phyloP scores from a whole-genome alignment of 2,329 filamentous ascomycete genomes.

The Rhexocercosporidium sp. region DNA sequence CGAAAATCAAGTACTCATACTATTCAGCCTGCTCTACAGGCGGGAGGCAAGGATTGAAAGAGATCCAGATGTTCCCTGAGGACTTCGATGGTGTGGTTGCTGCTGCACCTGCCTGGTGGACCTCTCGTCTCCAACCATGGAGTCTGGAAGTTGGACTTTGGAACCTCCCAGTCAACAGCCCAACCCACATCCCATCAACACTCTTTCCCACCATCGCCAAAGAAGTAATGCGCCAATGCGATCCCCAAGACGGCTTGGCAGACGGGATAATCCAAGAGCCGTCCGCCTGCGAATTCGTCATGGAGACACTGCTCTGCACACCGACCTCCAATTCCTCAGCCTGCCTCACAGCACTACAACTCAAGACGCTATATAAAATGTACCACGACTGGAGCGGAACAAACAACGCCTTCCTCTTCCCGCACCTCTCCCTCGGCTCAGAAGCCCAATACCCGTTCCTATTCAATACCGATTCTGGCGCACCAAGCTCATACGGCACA shows the following conservation, averaged over 20 bases:
- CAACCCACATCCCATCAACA: constrained; percentile 36
- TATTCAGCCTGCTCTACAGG: constrained; percentile 55
- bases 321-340: constrained; percentile 17
- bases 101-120: constrained; percentile 43
- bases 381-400: constrained; percentile 42
- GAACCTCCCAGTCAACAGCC: constrained; percentile 13
- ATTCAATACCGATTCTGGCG: constrained; percentile 17
- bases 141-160: constrained; percentile 19
- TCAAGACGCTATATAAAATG: constrained; percentile 49
- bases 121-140: constrained; percentile 7
- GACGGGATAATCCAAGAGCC: constrained; percentile 52
- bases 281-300: constrained; percentile 11
- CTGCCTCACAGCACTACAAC: constrained; percentile 52
- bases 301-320: constrained; percentile 32
- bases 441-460: constrained; percentile 20
- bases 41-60: constrained; percentile 52
- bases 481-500: constrained; percentile 15
- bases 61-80: constrained; percentile 50
- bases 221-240: constrained; percentile 53
- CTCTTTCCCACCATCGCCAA: constrained; percentile 43
- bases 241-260: constrained; percentile 51
- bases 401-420: constrained; percentile 27
- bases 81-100: constrained; percentile 55
- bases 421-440: constrained; percentile 19
- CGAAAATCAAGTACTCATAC: constrained; percentile 44